Base-by-base conservation (phyloP, 306 rosid species). In the Cicer yamashitae region DNA sequence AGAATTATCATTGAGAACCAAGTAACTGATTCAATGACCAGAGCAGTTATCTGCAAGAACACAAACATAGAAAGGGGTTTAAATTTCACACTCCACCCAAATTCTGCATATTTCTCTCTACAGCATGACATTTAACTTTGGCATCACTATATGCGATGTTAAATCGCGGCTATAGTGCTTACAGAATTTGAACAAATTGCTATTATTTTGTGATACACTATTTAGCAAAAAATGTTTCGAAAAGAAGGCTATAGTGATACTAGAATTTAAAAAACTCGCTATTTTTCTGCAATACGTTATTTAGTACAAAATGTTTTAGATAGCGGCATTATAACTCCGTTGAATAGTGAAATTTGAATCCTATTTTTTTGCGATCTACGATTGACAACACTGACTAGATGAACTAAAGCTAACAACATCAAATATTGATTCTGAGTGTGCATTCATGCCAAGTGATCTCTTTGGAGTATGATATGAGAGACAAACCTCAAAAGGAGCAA, bases 401-500 rank as follows among this genome's bases (percentile, higher is more conserved):
- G 30, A 69, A 73, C 51, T 47, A 22, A 68, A 73, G 53, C 37
- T 30, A 30, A 30, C 76, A 76, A 76, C 64, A 79, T 62, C 69
- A 76, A 74, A 51, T 71, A 47, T 46, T n/a, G 12, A 44, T 17
- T 37, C 20, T 18, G 68, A 15, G 14, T 10, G 14, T 11, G 1
- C 37, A 68, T 50, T 20, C 78, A 62, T 62, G 67, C 44, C 6
- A 69, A 67, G 17, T 43, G 9, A 67, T 39, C 11, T 61, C 41
- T 25, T 43, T 7, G 60, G 50, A 67, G 18, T 10, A 66, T 14
- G 59, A 48, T 9, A 81, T 1, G 11, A 34, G 1, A 60, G 5
- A 66, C 86, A 6, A 43, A 93, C 98, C 96, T 93, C 98, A 77
- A 89, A 91, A 54, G 98, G 97, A 52, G 96, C 86, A 20, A 88